Evolutionary conservation across 805 yeast species (phyloP), one percentile per base, ranked within the genome.

Genomic region (Teunomyces kruisii): DNA sequence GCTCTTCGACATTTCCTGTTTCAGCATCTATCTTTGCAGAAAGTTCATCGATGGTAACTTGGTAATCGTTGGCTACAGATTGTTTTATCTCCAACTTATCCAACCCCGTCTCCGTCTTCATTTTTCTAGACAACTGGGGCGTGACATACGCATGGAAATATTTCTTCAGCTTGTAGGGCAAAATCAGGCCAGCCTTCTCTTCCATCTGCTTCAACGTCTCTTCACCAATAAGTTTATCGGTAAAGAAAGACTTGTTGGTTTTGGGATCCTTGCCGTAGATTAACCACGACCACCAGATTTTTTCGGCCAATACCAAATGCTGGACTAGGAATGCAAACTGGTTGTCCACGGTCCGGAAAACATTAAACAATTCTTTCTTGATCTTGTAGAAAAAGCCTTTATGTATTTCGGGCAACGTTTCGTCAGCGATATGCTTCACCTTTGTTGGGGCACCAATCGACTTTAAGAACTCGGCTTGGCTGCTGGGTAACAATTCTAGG

Each of bases 131-230:
- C 14, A 72, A 57, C 49, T 68, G 74, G 4, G 77, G 76, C 2
- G 77, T 72, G 8, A 62, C 74, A 45, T 67, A 70, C 1, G 59
- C 53, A 47, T 72, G 70, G 59, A 72, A 72, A 48, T 72, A 72
- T 40, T 64, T 53, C 47, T 68, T 68, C 16, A 49, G 57, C 42
- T 64, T 67, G 32, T 48, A 61, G 1, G 73, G 74, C 14, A 54
- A 54, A 1, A 55, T 33, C 1, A 44, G 37, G 6, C 53, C 52
- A 13, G 49, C 54, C 27, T 59, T 54, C 6, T 58, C 55, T 14
- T 52, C 35, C 0, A 55, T 49, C 7, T 44, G 48, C 2, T 35
- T 15, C 29, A 68, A 45, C 4, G 66, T 68, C 6, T 53, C 57
- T 1, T 47, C 46, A 0, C 54, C 44, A 16, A 71, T 22, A 1